A percentile compares a stretch with the other conserved stretches of the same genome.
Conservation (phyloP, 768 basidiomycete species). For the Trametes cubensis region DNA sequence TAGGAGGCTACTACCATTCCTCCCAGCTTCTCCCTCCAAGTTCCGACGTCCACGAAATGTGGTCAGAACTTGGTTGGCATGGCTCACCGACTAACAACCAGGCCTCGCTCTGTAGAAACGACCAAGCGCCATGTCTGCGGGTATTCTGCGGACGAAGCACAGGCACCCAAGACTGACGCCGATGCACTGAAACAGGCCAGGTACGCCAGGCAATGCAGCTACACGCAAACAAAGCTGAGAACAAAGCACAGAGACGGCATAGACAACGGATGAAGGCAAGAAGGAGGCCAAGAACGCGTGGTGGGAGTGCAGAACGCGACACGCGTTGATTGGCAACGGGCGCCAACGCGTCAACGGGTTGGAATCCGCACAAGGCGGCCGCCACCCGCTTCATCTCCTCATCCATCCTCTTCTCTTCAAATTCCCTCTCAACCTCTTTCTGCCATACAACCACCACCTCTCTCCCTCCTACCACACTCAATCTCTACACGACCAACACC, state of each 20-base stretch:
- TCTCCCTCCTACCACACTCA: background rate
- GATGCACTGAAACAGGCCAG: no score
- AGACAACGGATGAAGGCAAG: background rate
- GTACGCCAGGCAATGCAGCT: no score
- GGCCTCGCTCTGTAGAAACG: no score
- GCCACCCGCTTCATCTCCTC: constrained; percentile 8
- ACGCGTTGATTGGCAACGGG: constrained; percentile 25
- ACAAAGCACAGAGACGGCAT: background rate
- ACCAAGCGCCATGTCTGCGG: no score
- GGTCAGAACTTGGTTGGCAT: no score
- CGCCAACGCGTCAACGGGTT: constrained; percentile 17
- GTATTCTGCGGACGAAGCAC: no score
- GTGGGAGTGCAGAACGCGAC: constrained; percentile 4
- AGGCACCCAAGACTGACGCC: no score
- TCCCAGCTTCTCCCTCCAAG: no score
- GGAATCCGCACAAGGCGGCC: constrained; percentile 11
- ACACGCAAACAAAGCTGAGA: background rate
- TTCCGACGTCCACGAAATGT: no score
- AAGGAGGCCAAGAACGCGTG: background rate
- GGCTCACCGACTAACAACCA: no score
- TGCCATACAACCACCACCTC: background rate
- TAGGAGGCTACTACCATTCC: no score
- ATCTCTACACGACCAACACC: background rate
- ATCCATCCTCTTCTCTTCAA: background rate
- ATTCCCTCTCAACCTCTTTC: background rate